A percentile compares a stretch with the other conserved stretches of the same genome.
Evolutionary conservation across 495 filamentous ascomycete genomes (phyloP).

Genomic region (Xylona heveae): DNA sequence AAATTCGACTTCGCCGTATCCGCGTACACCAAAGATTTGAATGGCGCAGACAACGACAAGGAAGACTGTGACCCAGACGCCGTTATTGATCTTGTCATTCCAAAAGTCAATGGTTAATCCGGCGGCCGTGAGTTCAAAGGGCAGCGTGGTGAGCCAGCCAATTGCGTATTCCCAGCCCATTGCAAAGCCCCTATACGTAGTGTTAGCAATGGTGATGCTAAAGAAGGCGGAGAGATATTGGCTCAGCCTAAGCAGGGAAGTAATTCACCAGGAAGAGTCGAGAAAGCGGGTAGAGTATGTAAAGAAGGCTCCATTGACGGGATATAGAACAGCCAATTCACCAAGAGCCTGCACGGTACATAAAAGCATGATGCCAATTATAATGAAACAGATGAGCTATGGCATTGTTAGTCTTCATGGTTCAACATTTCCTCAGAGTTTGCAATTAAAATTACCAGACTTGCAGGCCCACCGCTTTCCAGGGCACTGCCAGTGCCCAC

Average conservation of each 20-base stretch:
- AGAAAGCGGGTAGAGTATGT: conserved; percentile 32
- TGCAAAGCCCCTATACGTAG: conserved; percentile 3
- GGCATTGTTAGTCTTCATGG: conserved; percentile 18
- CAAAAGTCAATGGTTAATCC: neutral
- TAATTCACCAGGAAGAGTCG: conserved; percentile 33
- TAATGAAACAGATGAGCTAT: too few relatives aligned
- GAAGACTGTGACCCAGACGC: conserved; percentile 52
- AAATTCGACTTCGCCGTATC: conserved; percentile 22
- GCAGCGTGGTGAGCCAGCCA: conserved; percentile 3
- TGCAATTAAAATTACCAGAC: conserved; percentile 21
- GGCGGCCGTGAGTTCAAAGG: conserved; percentile 4
- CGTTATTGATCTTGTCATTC: conserved; percentile 31
- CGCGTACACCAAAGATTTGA: conserved; percentile 19
- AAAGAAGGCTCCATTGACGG: conserved; percentile 40
- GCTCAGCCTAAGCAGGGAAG: too few relatives aligned
- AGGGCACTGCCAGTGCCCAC: conserved; percentile 29
- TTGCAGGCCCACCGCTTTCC: conserved; percentile 28
- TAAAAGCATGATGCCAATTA: conserved; percentile 31
- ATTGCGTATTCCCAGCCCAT: conserved; percentile 4
- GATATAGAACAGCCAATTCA: conserved; percentile 49
- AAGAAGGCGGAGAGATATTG: too few relatives aligned
- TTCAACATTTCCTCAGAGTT: conserved; percentile 16
- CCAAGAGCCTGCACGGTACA: conserved; percentile 42
- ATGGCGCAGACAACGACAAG: conserved; percentile 14
- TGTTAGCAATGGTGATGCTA: too few relatives aligned